Base-by-base conservation (phyloP, 2,329 filamentous ascomycete genomes). In the Talaromyces sp. region DNA sequence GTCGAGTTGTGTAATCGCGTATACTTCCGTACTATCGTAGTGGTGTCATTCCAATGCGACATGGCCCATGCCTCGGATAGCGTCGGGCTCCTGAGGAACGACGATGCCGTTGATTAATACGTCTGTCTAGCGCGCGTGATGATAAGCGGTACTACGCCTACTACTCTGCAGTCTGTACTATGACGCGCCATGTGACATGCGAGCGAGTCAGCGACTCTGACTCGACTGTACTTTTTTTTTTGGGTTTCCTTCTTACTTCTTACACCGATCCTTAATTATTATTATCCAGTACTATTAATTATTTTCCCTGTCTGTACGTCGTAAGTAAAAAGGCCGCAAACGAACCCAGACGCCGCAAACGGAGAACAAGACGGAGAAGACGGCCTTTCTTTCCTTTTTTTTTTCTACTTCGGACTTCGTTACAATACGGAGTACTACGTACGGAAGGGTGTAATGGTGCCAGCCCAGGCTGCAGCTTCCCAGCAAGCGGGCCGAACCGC, bases 401-500 rank as follows among this genome's bases (percentile, higher is more conserved):
- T 4, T 22, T 19, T 4, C 2, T 15, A 10, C 4, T 36, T 5
- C 5, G 7, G 22, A 47, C 17, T 44, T 27, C 27, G 17, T 44
- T 19, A 47, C 42, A 47, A n/a, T 47, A 47, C 39, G 7, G 15
- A n/a, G 8, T 15, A 42, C 15, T 42, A 44, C 39, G 39, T n/a
- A 44, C 22, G 27, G 27, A 27, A 30, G 28, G 28, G 8, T 30
- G 7, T 4, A 30, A 30, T 30, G 28, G 27, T 27, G 27, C 27
- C 27, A 27, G 32, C 9, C 32, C n/a, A 28, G 27, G 39, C 19
- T 56, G 52, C 25, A 39, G 44, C 49, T 55, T 59, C 49, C 60
- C 57, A 62, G 57, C 42, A 58, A 62, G 60, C 60, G 60, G 60
- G 56, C 60, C 60, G 60, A 59, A 55, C 60, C 60, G 60, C 56